phyloP scores from a whole-genome alignment of 495 filamentous ascomycete genomes.

The Schizothecium vesticola region DNA sequence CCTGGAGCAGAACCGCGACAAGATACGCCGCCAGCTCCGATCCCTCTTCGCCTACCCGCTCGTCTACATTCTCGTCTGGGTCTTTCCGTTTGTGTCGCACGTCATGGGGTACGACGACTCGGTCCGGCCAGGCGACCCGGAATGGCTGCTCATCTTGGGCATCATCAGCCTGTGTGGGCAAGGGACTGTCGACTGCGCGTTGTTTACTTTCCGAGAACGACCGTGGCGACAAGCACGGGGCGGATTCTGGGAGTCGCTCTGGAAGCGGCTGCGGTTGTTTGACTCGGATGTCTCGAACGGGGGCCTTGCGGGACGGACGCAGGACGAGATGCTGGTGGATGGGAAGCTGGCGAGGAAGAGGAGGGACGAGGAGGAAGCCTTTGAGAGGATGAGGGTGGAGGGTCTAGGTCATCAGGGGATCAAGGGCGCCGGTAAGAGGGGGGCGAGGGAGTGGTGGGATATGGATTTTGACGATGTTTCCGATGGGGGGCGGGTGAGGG shows the following conservation, averaged over 20 bases:
- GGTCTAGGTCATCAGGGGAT: not conserved
- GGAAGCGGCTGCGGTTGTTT: slow-evolving; percentile 18
- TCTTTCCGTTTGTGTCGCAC: slow-evolving; percentile 62
- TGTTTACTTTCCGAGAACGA: slow-evolving; percentile 61
- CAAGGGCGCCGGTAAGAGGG: not conserved
- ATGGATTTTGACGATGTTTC: not conserved
- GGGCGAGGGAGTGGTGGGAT: slow-evolving; percentile 23
- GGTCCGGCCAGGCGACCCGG: slow-evolving; percentile 38
- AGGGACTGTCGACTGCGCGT: slow-evolving; percentile 58
- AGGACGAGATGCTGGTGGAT: slow-evolving; percentile 45
- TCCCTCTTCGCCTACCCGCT: slow-evolving; percentile 67
- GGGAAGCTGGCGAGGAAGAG: slow-evolving; percentile 38
- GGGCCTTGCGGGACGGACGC: slow-evolving; percentile 29
- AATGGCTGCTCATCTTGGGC: slow-evolving; percentile 49
- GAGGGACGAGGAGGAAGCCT: slow-evolving; percentile 36
- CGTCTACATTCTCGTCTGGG: slow-evolving; percentile 66
- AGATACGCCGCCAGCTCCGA: slow-evolving; percentile 60
- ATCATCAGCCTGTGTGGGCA: slow-evolving; percentile 54
- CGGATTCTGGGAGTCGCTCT: slow-evolving; percentile 36
- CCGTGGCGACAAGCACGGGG: slow-evolving; percentile 59
- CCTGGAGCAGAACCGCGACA: slow-evolving; percentile 40
- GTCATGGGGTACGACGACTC: slow-evolving; percentile 53
- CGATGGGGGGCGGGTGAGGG: not conserved
- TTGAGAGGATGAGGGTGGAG: slow-evolving; percentile 11
- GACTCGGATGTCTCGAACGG: slow-evolving; percentile 11